Base-by-base conservation (phyloP, 305 asterid genomes). In the Solanum aculeatissimum region DNA sequence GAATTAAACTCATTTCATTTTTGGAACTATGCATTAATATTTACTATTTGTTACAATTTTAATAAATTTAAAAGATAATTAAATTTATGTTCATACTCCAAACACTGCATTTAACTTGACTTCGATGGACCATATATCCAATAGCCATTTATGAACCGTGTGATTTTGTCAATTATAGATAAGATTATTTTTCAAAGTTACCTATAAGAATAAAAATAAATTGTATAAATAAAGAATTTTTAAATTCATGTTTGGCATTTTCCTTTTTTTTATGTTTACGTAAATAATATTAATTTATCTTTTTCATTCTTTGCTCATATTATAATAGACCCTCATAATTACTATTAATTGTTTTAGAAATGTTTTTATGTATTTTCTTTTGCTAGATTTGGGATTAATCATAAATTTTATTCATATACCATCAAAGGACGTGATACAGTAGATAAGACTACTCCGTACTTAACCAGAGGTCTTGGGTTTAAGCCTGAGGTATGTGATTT, bases 391-490 rank as follows among this genome's bases (percentile, higher is more conserved):
- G 18, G 23, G 21, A 54, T 18, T 6, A n/a, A 15, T 15, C 15
- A 4, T 16, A 16, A 53, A 16, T 53, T 7, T 35, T 35, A 35
- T 35, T 35, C 40, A 35, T 35, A 35, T 1, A 35, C 1, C 7
- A 35, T 35, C 6, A 35, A 6, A 35, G 7, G 38, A 32, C 6
- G 38, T 32, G 5, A 35, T 35, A 35, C 5, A 35, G 6, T 35
- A 35, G 1, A 35, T 35, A 1, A 1, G 1, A 0, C 0, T 35
- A 7, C 0, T 35, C 1, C 1, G 0, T 35, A 4, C 7, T 35
- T 35, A 32, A 32, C 0, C 38, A 32, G 6, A 32, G 4, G 4
- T 32, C 6, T 32, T 32, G 4, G 38, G 6, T 32, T 32, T 32
- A 6, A 32, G 4, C 6, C 4, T 32, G 38, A 0, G 4, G 38